Percentiles rank a stretch among this genome's conserved stretches.
These are phyloP conservation scores for Scheffersomyces insectosa DNA, from an alignment of 1,139 yeast genomes.

Conservation along the genomic window DNA sequence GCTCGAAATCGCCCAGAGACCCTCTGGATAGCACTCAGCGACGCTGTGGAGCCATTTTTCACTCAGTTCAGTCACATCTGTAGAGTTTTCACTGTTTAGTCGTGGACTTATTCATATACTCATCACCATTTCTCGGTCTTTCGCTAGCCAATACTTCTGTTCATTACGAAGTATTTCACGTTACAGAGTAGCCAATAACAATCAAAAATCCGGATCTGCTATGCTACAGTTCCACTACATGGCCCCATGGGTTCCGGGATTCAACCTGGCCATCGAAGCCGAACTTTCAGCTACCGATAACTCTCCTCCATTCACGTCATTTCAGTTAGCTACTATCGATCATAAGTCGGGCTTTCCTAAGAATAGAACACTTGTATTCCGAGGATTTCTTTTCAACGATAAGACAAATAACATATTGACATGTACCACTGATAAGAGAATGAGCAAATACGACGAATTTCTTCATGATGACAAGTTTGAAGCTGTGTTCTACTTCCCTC, in stretches of 20 bases:
- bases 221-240: slow-evolving; percentile 44
- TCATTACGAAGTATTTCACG: too few relatives aligned
- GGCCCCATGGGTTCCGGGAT: slow-evolving; percentile 75
- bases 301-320: slow-evolving; percentile 51
- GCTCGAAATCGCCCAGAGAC: too few relatives aligned
- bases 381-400: slow-evolving; percentile 77
- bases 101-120: too few relatives aligned
- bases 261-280: slow-evolving; percentile 49
- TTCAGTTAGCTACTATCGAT: slow-evolving; percentile 72
- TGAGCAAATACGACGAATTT: slow-evolving; percentile 61
- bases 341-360: slow-evolving; percentile 51
- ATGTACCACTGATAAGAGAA: slow-evolving; percentile 72
- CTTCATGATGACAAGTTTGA: slow-evolving; percentile 57
- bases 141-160: too few relatives aligned
- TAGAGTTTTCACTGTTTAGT: too few relatives aligned
- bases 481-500: slow-evolving; percentile 72
- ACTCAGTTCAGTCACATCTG: too few relatives aligned
- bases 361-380: slow-evolving; percentile 67
- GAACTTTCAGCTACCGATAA: slow-evolving; percentile 36
- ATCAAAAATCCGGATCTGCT: neutral
- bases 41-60: too few relatives aligned
- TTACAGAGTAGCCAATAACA: too few relatives aligned
- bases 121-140: too few relatives aligned
- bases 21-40: too few relatives aligned
- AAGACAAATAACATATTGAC: slow-evolving; percentile 66